Evolutionary conservation across 2,329 filamentous ascomycete species (phyloP).

Genomic region (Capronia epimyces): DNA sequence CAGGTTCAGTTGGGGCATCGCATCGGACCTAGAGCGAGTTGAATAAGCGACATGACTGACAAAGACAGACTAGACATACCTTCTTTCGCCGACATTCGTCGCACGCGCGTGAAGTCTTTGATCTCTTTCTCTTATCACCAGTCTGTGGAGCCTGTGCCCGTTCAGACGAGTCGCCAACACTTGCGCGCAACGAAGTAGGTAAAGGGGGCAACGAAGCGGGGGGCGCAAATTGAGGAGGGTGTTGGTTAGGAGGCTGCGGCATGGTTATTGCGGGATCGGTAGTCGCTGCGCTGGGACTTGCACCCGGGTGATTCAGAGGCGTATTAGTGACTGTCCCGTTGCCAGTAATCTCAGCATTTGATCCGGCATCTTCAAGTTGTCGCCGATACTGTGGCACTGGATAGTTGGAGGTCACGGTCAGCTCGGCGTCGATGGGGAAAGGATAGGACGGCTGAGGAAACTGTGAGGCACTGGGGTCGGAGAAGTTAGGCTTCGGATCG

Average conservation of each 20-base stretch:
- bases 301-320: conserved; percentile 10
- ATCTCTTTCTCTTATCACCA: conserved; percentile 65
- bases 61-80: conserved; percentile 34
- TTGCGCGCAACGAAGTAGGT: no score
- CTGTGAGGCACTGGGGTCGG: conserved; percentile 9
- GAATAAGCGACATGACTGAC: not conserved
- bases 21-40: conserved; percentile 61
- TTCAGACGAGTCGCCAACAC: conserved; percentile 19
- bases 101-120: conserved; percentile 81
- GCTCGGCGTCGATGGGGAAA: conserved; percentile 21
- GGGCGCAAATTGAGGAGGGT: conserved; percentile 10
- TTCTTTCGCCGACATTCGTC: conserved; percentile 87
- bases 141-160: conserved; percentile 15
- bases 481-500: conserved; percentile 18
- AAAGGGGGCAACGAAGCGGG: no score
- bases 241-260: conserved; percentile 16
- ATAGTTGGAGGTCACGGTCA: conserved; percentile 20
- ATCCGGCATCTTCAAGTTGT: conserved; percentile 12
- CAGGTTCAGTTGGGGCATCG: conserved; percentile 70
- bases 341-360: not conserved
- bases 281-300: conserved; percentile 3
- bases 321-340: conserved; percentile 9
- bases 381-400: conserved; percentile 12
- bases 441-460: conserved; percentile 14
- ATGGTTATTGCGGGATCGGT: conserved; percentile 21